A percentile compares a stretch with the other conserved stretches of the same genome.
Evolutionary conservation across 768 basidiomycete genomes (phyloP).

Genomic region (Serendipita sp.): DNA sequence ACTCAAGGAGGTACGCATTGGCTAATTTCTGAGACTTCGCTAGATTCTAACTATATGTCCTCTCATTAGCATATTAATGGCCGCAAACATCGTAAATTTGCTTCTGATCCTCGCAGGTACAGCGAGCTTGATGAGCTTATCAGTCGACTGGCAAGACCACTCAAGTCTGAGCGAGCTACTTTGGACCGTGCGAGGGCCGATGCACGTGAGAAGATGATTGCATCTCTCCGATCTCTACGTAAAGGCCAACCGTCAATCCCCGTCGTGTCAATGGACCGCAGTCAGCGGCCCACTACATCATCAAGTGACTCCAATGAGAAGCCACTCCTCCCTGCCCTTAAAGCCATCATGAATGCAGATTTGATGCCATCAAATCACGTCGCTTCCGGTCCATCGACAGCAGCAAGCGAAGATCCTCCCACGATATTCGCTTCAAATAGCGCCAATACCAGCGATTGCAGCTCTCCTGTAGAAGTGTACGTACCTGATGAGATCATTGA

Average conservation of each 20-base stretch:
- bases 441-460: neutral
- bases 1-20: conserved; percentile 49
- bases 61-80: conserved; percentile 48
- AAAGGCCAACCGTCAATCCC: neutral
- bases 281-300: neutral
- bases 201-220: neutral
- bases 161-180: neutral
- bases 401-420: too few species aligned
- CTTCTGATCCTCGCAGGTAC: conserved; percentile 17
- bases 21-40: conserved; percentile 7
- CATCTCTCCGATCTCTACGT: neutral
- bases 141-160: neutral
- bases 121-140: neutral
- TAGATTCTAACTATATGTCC: neutral
- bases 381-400: too few species aligned
- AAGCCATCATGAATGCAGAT: too few species aligned
- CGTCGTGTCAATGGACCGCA: neutral
- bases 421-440: neutral
- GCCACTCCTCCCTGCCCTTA: neutral
- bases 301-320: neutral
- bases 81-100: conserved; percentile 69
- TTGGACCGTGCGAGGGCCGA: neutral
- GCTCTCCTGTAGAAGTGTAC: neutral
- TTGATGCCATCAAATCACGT: too few species aligned
- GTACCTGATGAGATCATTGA: neutral